Evolutionary conservation across 495 filamentous ascomycete genomes (phyloP).

Genomic region (Aspergillus nanangensis): DNA sequence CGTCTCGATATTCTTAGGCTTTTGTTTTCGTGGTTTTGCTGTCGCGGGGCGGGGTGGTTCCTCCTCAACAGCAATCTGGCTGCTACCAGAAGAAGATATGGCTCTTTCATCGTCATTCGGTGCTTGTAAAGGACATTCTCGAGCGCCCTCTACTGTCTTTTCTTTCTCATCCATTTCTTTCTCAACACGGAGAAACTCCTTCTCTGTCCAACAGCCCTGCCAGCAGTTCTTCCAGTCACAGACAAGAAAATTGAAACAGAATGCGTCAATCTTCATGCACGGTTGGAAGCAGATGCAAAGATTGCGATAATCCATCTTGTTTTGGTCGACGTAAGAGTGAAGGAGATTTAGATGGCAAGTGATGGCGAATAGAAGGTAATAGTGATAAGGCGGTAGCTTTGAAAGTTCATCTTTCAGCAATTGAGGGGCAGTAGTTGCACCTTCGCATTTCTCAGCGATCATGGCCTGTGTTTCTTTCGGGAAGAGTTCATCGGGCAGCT

Average conservation of each 20-base stretch:
- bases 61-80: constrained; percentile 36
- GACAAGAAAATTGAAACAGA: constrained; percentile 87
- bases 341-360: constrained; percentile 89
- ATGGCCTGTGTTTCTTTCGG: constrained; percentile 72
- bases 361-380: constrained; percentile 92
- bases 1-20: constrained; percentile 36
- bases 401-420: constrained; percentile 85
- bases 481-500: constrained; percentile 86
- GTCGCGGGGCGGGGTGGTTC: constrained; percentile 26
- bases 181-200: constrained; percentile 70
- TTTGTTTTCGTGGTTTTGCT: constrained; percentile 29
- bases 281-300: constrained; percentile 94
- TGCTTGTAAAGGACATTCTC: constrained; percentile 7
- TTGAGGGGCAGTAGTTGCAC: constrained; percentile 72
- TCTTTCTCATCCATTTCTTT: constrained; percentile 51
- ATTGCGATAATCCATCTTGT: constrained; percentile 93
- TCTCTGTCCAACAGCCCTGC: constrained; percentile 93
- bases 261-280: constrained; percentile 85
- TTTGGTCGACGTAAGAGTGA: constrained; percentile 77
- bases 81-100: constrained; percentile 63
- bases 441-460: constrained; percentile 68
- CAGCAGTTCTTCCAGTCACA: constrained; percentile 91
- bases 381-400: constrained; percentile 85
- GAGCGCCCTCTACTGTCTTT: constrained; percentile 20
- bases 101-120: constrained; percentile 49